A percentile compares a stretch with the other conserved stretches of the same genome.
Evolutionary conservation across 768 basidiomycete species (phyloP).

Genomic region (Thelephora ganbajun): DNA sequence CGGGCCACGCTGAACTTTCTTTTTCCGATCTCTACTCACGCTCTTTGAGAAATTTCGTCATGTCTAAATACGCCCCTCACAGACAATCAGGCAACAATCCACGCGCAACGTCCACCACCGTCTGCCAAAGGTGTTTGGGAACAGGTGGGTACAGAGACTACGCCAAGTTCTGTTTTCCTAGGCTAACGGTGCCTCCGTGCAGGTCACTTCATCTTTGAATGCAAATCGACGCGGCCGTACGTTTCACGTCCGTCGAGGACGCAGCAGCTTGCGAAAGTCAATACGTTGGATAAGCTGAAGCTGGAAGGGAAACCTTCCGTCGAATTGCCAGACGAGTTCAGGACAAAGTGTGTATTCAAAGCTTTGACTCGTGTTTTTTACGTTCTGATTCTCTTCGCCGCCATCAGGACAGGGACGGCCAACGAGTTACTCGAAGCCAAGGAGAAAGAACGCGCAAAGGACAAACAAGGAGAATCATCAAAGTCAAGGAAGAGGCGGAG

Average conservation of each 20-base stretch:
- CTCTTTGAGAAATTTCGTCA: constrained; percentile 12
- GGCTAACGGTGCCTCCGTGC: constrained; percentile 1
- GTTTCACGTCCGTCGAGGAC: constrained; percentile 82
- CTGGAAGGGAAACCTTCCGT: constrained; percentile 62
- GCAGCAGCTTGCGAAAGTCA: constrained; percentile 72
- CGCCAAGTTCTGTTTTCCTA: not conserved
- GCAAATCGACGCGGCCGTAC: constrained; percentile 72
- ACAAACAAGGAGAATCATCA: constrained; percentile 14
- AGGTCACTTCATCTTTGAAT: constrained; percentile 91
- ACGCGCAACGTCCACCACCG: constrained; percentile 46
- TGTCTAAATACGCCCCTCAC: constrained; percentile 79
- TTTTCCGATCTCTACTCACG: not conserved
- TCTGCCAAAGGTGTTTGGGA: constrained; percentile 74
- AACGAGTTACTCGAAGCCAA: constrained; percentile 74
- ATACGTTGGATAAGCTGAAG: constrained; percentile 48
- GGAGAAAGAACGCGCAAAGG: constrained; percentile 57
- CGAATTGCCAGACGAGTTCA: constrained; percentile 87
- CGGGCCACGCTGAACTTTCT: not conserved
- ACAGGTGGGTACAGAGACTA: constrained; percentile 29
- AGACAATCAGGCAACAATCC: constrained; percentile 46
- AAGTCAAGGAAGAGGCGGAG: constrained; percentile 14
- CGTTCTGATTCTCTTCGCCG: not conserved
- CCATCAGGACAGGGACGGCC: constrained; percentile 57
- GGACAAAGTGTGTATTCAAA: constrained; percentile 41
- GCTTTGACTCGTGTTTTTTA: not conserved